Conservation (phyloP, 768 basidiomycete genomes). For the Pulveroboletus frians region DNA sequence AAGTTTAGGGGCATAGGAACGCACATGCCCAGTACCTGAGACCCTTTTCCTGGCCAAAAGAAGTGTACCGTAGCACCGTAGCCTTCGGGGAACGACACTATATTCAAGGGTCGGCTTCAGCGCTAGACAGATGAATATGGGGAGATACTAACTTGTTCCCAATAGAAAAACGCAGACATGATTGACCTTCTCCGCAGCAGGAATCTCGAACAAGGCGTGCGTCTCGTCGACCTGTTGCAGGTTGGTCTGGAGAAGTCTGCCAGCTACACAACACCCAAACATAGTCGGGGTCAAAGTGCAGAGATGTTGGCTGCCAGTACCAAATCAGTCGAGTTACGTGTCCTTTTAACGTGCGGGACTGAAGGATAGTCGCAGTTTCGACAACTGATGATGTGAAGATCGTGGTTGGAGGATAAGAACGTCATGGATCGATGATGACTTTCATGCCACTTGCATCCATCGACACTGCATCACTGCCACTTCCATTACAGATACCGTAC, state of each 20-base stretch:
- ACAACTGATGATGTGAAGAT: not conserved
- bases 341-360: not conserved
- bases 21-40: slow-evolving; percentile 80
- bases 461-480: slow-evolving; percentile 4
- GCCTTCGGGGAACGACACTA: slow-evolving; percentile 78
- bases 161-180: slow-evolving; percentile 82
- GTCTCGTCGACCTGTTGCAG: slow-evolving; percentile 78
- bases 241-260: slow-evolving; percentile 74
- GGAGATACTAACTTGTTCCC: slow-evolving; percentile 54
- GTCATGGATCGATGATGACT: slow-evolving; percentile 15
- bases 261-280: slow-evolving; percentile 80
- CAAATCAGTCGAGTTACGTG: not conserved
- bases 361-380: not conserved
- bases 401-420: slow-evolving; percentile 1
- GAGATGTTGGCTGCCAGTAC: not conserved
- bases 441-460: not conserved
- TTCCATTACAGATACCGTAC: not conserved
- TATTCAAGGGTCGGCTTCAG: not conserved
- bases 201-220: slow-evolving; percentile 74
- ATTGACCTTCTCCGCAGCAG: slow-evolving; percentile 67
- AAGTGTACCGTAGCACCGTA: slow-evolving; percentile 84
- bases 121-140: not conserved
- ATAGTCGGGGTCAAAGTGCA: slow-evolving; percentile 31
- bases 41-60: slow-evolving; percentile 82
- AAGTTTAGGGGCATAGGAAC: slow-evolving; percentile 21